Conservation (phyloP, 768 basidiomycete species). For the Leccinellum luteum region DNA sequence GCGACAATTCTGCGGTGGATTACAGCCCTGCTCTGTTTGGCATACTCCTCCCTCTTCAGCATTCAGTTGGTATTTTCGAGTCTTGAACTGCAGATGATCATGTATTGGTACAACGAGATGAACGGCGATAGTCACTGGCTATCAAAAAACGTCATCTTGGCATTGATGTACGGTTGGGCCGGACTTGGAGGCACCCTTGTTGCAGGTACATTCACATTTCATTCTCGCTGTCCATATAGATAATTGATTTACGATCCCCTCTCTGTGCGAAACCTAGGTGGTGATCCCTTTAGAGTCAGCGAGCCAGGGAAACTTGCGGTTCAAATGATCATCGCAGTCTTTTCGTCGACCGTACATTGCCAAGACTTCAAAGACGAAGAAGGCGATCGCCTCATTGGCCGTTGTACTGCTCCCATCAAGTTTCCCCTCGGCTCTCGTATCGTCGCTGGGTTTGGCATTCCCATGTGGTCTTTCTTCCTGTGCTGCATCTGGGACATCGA, state of each 20-base stretch:
- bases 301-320: slow-evolving; percentile 31
- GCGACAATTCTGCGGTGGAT: slow-evolving; percentile 38
- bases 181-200: slow-evolving; percentile 39
- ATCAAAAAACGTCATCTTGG: slow-evolving; percentile 38
- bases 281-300: slow-evolving; percentile 23
- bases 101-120: slow-evolving; percentile 39
- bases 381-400: slow-evolving; percentile 33
- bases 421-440: slow-evolving; percentile 32
- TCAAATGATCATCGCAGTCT: slow-evolving; percentile 30
- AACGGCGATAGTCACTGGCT: slow-evolving; percentile 37
- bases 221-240: not conserved
- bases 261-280: slow-evolving; percentile 10
- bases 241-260: not conserved
- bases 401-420: slow-evolving; percentile 44
- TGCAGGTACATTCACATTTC: slow-evolving; percentile 28
- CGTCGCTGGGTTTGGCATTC: slow-evolving; percentile 25
- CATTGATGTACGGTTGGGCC: slow-evolving; percentile 35
- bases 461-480: slow-evolving; percentile 30
- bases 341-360: slow-evolving; percentile 34
- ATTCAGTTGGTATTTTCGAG: slow-evolving; percentile 32
- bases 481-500: slow-evolving; percentile 27
- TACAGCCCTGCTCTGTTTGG: slow-evolving; percentile 33
- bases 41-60: slow-evolving; percentile 34
- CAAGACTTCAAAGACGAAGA: slow-evolving; percentile 41
- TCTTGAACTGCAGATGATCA: slow-evolving; percentile 31